Base-by-base conservation (phyloP, 352 stramenopile genomes). In the Phytophthora cryptogea region DNA sequence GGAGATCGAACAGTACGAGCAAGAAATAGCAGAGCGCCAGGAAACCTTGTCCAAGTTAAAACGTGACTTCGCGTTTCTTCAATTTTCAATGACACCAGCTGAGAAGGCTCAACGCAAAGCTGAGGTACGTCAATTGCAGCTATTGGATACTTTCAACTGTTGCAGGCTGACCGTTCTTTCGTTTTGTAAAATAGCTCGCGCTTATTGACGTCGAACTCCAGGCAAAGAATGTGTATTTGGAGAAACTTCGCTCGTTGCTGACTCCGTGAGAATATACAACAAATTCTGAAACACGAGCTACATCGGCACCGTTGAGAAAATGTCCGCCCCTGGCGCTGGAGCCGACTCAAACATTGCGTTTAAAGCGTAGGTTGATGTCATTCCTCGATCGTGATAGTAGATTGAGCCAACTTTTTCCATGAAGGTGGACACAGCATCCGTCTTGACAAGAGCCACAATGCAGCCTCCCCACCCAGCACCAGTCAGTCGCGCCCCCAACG, bases 381-480 rank as follows among this genome's bases (percentile, higher is more conserved):
- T 43, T 3, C 56, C 52, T 17, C 27, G 69, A 44, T 43, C 23
- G 28, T 5, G 37, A 51, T 88, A 88, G 60, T 82, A 85, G 20
- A 48, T 72, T 0, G 35, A 36, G 43, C 57, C 42, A 10, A 89
- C 27, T 20, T 51, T 23, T 42, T 69, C 58, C 47, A 81, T 83
- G 46, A 89, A 85, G 13, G 5, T 56, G 8, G 41, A 23, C 8
- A 83, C 63, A 8, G 67, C 47, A 23, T 47, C 13, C n/a, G 78
- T 80, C 14, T 41, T 44, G 3, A 92, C 68, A 11, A 94, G 50
- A 13, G 76, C 63, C 8, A 96, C 81, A 1, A 81, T 74, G 60
- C 84, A 96, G 30, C 88, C 88, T 57, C 88, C 88, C 88, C 88
- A 95, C 1, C 88, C 88, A 58, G 88, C 88, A 33, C 88, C 88